These are phyloP conservation scores for Amorphotheca resinae DNA, from an alignment of 495 filamentous ascomycete genomes.

Conservation along the genomic window DNA sequence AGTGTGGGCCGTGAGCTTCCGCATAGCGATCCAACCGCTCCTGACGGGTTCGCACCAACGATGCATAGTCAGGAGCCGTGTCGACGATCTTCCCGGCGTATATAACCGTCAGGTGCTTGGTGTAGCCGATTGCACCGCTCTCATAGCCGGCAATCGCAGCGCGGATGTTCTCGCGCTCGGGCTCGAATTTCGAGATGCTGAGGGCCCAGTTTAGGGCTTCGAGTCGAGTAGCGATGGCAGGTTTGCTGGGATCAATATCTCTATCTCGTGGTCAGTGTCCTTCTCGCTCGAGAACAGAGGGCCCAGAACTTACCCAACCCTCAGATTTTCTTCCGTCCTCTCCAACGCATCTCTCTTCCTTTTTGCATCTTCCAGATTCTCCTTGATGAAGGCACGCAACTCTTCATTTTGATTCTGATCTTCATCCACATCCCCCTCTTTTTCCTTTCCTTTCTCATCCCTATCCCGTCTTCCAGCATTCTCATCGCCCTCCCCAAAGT, in stretches of 20 bases:
- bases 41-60: constrained; percentile 27
- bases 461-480: neutral
- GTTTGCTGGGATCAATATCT: constrained; percentile 16
- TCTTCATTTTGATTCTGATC: too few species aligned
- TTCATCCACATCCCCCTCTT: neutral
- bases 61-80: constrained; percentile 23
- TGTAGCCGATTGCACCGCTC: constrained; percentile 28
- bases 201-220: constrained; percentile 23
- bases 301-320: constrained; percentile 1
- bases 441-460: neutral
- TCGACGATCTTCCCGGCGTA: constrained; percentile 35
- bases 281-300: constrained; percentile 1
- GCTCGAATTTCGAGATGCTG: constrained; percentile 24
- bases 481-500: neutral
- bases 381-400: neutral
- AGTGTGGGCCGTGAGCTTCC: constrained; percentile 27
- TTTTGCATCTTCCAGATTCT: neutral
- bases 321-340: neutral
- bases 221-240: constrained; percentile 24
- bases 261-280: neutral
- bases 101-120: constrained; percentile 29
- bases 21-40: constrained; percentile 30
- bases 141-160: constrained; percentile 32
- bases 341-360: neutral
- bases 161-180: constrained; percentile 30